These are phyloP conservation scores for Taiwanofungus camphoratus DNA, from an alignment of 1,284 basidiomycete genomes.

Conservation along the genomic window DNA sequence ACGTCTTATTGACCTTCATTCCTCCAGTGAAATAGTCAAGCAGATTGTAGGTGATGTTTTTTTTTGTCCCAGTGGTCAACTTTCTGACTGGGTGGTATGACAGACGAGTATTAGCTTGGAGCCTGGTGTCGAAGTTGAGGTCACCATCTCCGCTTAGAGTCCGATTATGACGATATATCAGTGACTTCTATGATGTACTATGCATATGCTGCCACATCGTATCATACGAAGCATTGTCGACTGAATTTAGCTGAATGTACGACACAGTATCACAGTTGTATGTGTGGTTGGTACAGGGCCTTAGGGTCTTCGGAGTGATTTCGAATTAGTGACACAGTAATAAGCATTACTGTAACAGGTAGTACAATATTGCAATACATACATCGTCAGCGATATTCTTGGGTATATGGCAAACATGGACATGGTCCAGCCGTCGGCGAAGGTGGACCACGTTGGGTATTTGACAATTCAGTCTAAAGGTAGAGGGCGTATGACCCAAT, in stretches of 20 bases:
- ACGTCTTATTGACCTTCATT: conserved; percentile 98
- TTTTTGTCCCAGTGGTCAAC: conserved; percentile 3
- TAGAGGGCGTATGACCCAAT: conserved; percentile 69
- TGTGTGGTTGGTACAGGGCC: too few relatives aligned
- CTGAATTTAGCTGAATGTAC: too few relatives aligned
- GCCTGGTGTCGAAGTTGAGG: conserved; percentile 99
- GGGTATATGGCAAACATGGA: too few relatives aligned
- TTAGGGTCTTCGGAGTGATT: too few relatives aligned
- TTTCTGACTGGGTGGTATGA: not conserved
- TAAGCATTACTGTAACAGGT: too few relatives aligned
- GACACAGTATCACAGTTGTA: too few relatives aligned
- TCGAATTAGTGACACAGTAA: too few relatives aligned
- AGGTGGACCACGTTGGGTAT: not conserved
- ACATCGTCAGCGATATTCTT: too few relatives aligned
- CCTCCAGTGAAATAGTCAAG: conserved; percentile 99
- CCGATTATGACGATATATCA: too few relatives aligned
- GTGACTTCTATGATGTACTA: conserved; percentile 1
- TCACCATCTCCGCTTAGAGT: conserved; percentile 81
- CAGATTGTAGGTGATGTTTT: conserved; percentile 76
- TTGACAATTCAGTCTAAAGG: conserved; percentile 28
- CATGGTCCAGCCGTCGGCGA: not conserved
- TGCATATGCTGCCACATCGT: conserved; percentile 7
- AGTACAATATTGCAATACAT: too few relatives aligned
- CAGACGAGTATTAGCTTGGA: conserved; percentile 98
- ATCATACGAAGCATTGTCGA: too few relatives aligned